Base-by-base conservation (phyloP, 768 basidiomycete species). In the Boletus bicolor region DNA sequence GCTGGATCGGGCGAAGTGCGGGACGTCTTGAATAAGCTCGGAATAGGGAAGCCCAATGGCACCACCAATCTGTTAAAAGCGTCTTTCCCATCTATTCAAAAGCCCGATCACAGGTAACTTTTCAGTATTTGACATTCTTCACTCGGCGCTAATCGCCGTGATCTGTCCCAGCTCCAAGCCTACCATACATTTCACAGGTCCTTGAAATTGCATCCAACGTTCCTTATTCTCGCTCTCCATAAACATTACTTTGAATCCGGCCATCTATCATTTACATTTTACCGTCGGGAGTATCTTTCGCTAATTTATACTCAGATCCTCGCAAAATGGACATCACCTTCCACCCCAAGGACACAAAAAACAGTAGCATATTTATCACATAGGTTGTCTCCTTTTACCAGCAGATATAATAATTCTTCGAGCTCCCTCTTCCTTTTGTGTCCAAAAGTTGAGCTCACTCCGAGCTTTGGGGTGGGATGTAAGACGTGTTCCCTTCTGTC, bases 391-490 rank as follows among this genome's bases (percentile, higher is more conserved):
- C 46, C 59, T 62, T 59, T 75, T 74, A 37, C 71, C 69, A 1
- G 68, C 68, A 38, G 76, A 67, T 53, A 84, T 71, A 38, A 85
- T 80, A 64, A 81, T 80, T 53, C 84, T 74, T 60, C 80, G 76
- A 36, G 90, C 84, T 62, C 91, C 86, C 66, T 94, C 93, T 64
- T 93, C 91, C 53, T 88, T 78, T 60, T 91, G 84, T 4, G 88
- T 81, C 89, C 93, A 97, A 70, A 86, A 93, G 5, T 83, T 84
- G 39, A 93, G 81, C 65, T 98, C 95, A 55, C 83, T 82, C 67
- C 96, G 94, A 1, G 88, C 80, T 68, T 92, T 92, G 2, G 89
- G 84, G 68, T 97, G 94, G 7, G 85, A 86, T 2, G 82, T 85
- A 43, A 84, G 77, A 43, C 83, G 84, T 1, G 85, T 82, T 9